Evolutionary conservation across 805 yeast genomes (phyloP).

Genomic region (Debaryomyces hansenii): DNA sequence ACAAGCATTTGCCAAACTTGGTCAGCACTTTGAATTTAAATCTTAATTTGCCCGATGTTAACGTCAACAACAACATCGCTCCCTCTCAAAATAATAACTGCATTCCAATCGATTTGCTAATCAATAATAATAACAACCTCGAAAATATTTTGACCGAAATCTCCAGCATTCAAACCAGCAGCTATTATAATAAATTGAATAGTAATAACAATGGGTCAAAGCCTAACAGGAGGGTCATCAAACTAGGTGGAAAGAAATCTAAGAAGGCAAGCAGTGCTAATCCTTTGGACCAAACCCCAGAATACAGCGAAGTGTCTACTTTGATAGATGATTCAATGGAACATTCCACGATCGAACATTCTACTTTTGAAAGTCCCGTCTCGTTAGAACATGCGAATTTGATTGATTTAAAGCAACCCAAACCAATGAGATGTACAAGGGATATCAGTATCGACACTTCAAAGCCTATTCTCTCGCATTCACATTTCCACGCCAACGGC

Average conservation of each 20-base stretch:
- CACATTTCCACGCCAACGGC: conserved; percentile 18
- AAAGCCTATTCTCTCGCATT: conserved; percentile 17
- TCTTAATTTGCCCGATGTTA: conserved; percentile 30
- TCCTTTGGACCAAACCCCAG: neutral
- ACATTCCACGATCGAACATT: neutral
- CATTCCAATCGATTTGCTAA: conserved; percentile 39
- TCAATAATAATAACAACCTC: conserved; percentile 27
- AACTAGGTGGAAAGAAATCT: conserved; percentile 20
- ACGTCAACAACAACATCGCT: conserved; percentile 7
- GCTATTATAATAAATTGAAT: conserved; percentile 28
- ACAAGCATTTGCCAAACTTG: conserved; percentile 41
- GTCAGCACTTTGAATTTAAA: conserved; percentile 35
- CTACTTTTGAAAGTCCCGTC: neutral
- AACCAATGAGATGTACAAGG: conserved; percentile 9
- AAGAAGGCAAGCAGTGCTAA: neutral
- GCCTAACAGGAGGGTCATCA: conserved; percentile 46
- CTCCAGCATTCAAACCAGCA: conserved; percentile 46
- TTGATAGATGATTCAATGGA: conserved; percentile 3
- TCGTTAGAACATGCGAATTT: neutral
- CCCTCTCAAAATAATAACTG: conserved; percentile 24
- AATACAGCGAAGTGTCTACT: conserved; percentile 8
- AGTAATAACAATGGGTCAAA: conserved; percentile 20
- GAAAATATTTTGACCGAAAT: conserved; percentile 40
- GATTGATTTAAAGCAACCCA: conserved; percentile 11
- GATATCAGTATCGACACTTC: conserved; percentile 2